Evolutionary conservation across 2,329 filamentous ascomycete species (phyloP).

Genomic region (Pseudocercospora musae): DNA sequence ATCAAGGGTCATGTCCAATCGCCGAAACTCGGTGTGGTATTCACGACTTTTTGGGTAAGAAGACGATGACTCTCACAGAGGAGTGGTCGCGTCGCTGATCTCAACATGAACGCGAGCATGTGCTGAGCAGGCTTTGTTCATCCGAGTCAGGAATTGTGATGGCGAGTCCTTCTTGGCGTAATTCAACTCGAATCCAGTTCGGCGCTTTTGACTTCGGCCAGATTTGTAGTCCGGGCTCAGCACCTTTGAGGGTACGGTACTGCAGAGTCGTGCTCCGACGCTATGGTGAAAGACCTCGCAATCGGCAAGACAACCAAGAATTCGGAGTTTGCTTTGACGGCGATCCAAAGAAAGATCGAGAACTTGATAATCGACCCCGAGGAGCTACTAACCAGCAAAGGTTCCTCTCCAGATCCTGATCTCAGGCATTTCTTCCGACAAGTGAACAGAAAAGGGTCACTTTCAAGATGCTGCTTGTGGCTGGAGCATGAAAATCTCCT

Average conservation of each 20-base stretch:
- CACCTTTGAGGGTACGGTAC: background rate
- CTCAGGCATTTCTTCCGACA: background rate
- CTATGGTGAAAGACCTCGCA: background rate
- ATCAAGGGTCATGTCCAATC: no score
- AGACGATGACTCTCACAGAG: no score
- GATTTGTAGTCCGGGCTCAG: background rate
- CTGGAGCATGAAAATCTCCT: constrained; percentile 78
- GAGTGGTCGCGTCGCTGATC: no score
- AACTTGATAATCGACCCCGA: background rate
- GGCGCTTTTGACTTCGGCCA: background rate
- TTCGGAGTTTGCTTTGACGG: background rate
- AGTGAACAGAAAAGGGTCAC: background rate
- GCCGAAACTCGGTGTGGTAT: no score
- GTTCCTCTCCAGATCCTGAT: background rate
- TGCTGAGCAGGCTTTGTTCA: no score
- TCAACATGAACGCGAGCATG: no score
- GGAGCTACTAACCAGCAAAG: background rate
- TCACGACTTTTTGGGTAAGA: no score
- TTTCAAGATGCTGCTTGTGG: constrained; percentile 25
- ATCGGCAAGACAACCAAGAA: background rate
- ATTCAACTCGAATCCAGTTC: background rate
- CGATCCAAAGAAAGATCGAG: background rate
- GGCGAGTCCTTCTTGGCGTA: no score
- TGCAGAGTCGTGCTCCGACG: background rate
- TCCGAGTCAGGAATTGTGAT: no score